phyloP scores from a whole-genome alignment of 2,329 filamentous ascomycete species.

The Hypoxylon sp. region DNA sequence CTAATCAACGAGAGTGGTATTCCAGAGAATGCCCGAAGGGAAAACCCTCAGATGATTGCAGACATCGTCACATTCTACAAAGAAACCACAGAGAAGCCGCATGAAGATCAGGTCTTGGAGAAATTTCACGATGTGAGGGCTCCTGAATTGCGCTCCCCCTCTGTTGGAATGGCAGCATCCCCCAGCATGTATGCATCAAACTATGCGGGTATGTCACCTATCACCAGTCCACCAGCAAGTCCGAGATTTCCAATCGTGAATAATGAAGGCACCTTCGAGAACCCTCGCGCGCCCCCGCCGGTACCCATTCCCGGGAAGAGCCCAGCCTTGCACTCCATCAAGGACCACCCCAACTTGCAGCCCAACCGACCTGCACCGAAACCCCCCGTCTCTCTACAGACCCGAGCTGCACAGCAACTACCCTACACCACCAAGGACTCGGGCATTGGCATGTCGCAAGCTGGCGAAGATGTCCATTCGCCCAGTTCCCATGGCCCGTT shows the following conservation, averaged over 20 bases:
- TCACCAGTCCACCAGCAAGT: conserved; percentile 82
- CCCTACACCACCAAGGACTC: conserved; percentile 69
- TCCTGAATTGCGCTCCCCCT: conserved; percentile 57
- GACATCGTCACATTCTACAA: conserved; percentile 98
- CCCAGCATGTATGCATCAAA: conserved; percentile 63
- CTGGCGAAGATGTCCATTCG: conserved; percentile 62
- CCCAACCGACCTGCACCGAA: conserved; percentile 87
- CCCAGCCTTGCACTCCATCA: conserved; percentile 53
- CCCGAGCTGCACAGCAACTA: conserved; percentile 64
- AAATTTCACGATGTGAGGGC: conserved; percentile 91
- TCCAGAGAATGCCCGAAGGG: conserved; percentile 92
- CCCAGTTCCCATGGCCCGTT: conserved; percentile 54
- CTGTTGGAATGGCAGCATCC: conserved; percentile 57
- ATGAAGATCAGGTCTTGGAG: conserved; percentile 89
- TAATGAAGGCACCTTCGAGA: conserved; percentile 94
- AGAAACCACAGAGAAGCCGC: conserved; percentile 82
- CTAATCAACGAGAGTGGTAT: conserved; percentile 96
- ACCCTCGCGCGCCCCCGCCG: conserved; percentile 90
- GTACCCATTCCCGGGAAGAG: conserved; percentile 70
- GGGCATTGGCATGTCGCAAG: conserved; percentile 68
- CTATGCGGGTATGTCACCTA: conserved; percentile 66
- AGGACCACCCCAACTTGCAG: conserved; percentile 68
- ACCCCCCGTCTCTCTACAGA: conserved; percentile 74
- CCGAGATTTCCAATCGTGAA: conserved; percentile 86
- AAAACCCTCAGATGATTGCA: conserved; percentile 94